phyloP scores from a whole-genome alignment of 371 early-diverging fungal genomes.

The Mucor ambiguus region DNA sequence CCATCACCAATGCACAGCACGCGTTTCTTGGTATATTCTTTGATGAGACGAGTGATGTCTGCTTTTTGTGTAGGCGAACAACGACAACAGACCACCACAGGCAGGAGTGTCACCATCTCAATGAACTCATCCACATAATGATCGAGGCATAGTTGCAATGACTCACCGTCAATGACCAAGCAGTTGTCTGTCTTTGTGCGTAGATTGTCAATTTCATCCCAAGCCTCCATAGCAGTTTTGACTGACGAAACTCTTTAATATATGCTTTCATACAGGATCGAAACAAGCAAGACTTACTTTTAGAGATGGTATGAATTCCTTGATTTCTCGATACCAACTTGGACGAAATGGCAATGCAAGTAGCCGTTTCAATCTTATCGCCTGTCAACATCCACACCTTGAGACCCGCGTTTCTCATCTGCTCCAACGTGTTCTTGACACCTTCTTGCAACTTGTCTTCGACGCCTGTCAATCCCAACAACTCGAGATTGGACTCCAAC shows the following conservation, averaged over 20 bases:
- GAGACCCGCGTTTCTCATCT: constrained; percentile 95
- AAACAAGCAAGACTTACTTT: constrained; percentile 45
- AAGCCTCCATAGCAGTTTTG: constrained; percentile 53
- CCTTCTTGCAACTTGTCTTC: constrained; percentile 99
- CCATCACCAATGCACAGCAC: constrained; percentile 99
- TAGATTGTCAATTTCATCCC: constrained; percentile 70
- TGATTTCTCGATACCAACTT: constrained; percentile 92
- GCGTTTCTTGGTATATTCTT: constrained; percentile 73
- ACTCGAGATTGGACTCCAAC: constrained; percentile 89
- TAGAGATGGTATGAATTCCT: constrained; percentile 74
- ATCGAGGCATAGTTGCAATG: constrained; percentile 80
- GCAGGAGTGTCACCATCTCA: constrained; percentile 72
- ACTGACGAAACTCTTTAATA: constrained; percentile 38
- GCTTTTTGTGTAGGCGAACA: constrained; percentile 99
- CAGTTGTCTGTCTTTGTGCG: constrained; percentile 72
- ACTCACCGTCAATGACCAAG: constrained; percentile 97
- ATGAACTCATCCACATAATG: constrained; percentile 84
- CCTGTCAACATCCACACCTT: constrained; percentile 99
- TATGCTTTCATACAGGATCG: no score
- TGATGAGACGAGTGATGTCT: constrained; percentile 89
- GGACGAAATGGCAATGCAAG: constrained; percentile 94
- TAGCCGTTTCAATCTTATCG: constrained; percentile 99
- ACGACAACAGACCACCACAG: constrained; percentile 97
- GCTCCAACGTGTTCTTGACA: constrained; percentile 92
- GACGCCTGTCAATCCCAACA: constrained; percentile 98